These are phyloP conservation scores for Flagelloscypha sp. DNA, from an alignment of 768 basidiomycete species.

Conservation along the genomic window DNA sequence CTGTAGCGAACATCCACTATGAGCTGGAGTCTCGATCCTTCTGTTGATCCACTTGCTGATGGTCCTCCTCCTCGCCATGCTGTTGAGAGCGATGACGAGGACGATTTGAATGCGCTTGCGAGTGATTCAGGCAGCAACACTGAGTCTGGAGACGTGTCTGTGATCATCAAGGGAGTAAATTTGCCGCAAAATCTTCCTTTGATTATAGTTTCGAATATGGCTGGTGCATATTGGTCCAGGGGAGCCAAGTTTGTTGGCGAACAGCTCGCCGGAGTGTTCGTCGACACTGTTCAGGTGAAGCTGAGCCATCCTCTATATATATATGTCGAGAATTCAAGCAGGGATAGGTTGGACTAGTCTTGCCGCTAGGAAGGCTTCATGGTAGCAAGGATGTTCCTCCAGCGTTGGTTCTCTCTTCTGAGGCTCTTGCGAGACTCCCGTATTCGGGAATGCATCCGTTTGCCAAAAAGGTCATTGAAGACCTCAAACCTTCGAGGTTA, in stretches of 20 bases:
- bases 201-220: conserved; percentile 38
- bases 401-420: conserved; percentile 45
- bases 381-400: too few species aligned
- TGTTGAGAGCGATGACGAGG: conserved; percentile 63
- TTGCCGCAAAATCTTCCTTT: conserved; percentile 21
- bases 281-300: conserved; percentile 39
- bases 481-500: conserved; percentile 40
- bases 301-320: conserved; percentile 3
- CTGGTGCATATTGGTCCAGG: conserved; percentile 41
- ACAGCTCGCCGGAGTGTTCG: conserved; percentile 36
- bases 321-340: too few species aligned
- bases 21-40: too few species aligned
- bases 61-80: conserved; percentile 50
- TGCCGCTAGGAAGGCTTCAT: too few species aligned
- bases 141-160: conserved; percentile 15
- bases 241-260: conserved; percentile 47
- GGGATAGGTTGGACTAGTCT: conserved; percentile 41
- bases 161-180: conserved; percentile 31
- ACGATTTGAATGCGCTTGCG: conserved; percentile 43
- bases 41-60: conserved; percentile 48
- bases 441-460: conserved; percentile 43
- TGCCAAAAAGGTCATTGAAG: conserved; percentile 31
- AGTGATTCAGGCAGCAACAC: conserved; percentile 10
- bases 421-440: conserved; percentile 40
- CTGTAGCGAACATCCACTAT: too few species aligned